Conservation (phyloP, 129 eudicot genomes). For the Oenanthe sinensis region DNA sequence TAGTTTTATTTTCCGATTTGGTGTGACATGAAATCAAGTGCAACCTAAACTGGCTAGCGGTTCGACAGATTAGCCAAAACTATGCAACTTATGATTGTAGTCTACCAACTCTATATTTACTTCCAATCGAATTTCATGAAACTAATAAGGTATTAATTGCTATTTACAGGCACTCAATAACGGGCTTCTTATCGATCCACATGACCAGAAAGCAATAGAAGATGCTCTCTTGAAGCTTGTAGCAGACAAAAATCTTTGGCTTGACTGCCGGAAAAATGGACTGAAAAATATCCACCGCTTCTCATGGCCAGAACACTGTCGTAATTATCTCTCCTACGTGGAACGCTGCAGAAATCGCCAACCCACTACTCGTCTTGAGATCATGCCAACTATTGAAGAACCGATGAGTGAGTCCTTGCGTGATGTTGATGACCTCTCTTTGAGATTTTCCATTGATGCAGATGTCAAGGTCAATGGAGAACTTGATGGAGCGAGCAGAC, state of each 20-base stretch:
- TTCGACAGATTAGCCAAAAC: background rate
- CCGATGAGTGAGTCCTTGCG: conserved; percentile 70
- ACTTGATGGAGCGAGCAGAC: conserved; percentile 38
- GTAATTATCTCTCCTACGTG: conserved; percentile 53
- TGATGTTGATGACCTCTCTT: conserved; percentile 66
- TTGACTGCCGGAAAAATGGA: conserved; percentile 66
- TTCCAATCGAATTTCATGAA: background rate
- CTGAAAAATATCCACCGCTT: conserved; percentile 64
- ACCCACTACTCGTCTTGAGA: conserved; percentile 49
- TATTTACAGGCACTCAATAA: conserved; percentile 58
- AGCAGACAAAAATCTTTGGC: conserved; percentile 71
- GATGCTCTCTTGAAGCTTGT: conserved; percentile 84
- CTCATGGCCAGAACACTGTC: conserved; percentile 89
- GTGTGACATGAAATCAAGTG: background rate
- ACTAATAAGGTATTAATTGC: conserved; percentile 12
- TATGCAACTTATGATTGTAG: background rate
- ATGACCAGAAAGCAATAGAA: conserved; percentile 72
- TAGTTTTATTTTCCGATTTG: background rate
- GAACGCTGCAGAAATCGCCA: conserved; percentile 60
- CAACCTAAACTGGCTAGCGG: background rate
- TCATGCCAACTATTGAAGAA: conserved; percentile 48
- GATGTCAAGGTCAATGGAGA: conserved; percentile 55
- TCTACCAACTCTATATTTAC: background rate
- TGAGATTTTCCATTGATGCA: conserved; percentile 58
- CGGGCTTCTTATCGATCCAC: conserved; percentile 81